Conservation (phyloP, 192 early-diverging fungal species). For the Backusella tarrabulga region DNA sequence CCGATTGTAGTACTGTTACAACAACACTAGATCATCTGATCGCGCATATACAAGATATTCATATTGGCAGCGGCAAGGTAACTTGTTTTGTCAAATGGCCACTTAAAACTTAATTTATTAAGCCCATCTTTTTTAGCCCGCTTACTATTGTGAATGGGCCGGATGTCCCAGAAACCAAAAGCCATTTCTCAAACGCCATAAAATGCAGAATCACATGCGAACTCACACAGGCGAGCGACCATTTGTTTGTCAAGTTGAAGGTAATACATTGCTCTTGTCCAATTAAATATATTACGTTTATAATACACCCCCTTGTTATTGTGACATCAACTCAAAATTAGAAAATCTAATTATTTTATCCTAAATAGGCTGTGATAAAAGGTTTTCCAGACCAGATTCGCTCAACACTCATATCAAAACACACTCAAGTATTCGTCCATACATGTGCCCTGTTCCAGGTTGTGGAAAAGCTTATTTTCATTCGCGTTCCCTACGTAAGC, state of each 20-base stretch:
- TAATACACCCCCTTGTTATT: not conserved
- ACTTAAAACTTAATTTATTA: slow-evolving; percentile 4
- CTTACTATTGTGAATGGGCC: slow-evolving; percentile 47
- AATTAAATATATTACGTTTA: not conserved
- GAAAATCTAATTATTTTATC: slow-evolving; percentile 5
- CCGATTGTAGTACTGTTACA: slow-evolving; percentile 2
- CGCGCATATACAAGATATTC: slow-evolving; percentile 44
- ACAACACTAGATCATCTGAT: slow-evolving; percentile 30
- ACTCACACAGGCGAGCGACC: slow-evolving; percentile 75
- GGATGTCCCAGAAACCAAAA: slow-evolving; percentile 46
- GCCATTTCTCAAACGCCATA: slow-evolving; percentile 67
- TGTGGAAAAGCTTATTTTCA: slow-evolving; percentile 60
- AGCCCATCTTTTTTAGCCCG: slow-evolving; percentile 24
- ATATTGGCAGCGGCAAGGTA: slow-evolving; percentile 57
- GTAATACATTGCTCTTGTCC: not conserved
- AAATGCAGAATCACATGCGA: slow-evolving; percentile 67
- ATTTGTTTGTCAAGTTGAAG: slow-evolving; percentile 36
- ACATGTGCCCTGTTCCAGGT: slow-evolving; percentile 41
- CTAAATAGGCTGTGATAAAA: slow-evolving; percentile 55
- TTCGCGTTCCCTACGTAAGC: slow-evolving; percentile 54
- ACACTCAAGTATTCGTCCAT: slow-evolving; percentile 50
- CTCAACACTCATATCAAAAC: slow-evolving; percentile 65
- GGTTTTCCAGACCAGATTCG: slow-evolving; percentile 67
- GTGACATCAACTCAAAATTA: not conserved
- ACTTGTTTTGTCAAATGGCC: not conserved